Conservation (phyloP, 805 yeast species). For the Danielia oregonensis region DNA sequence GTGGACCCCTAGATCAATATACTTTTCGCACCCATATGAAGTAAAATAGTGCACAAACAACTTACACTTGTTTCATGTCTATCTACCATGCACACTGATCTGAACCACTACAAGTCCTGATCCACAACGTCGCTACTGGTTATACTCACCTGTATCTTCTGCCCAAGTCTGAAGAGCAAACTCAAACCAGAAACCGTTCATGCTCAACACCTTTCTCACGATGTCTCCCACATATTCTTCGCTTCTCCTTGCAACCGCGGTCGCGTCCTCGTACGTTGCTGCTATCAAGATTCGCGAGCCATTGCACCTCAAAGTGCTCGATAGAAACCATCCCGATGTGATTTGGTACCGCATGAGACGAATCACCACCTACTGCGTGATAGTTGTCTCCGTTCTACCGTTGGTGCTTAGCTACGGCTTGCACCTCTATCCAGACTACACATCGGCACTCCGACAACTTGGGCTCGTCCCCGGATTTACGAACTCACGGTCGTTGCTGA, state of each 20-base stretch:
- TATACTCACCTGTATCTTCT: too few relatives aligned
- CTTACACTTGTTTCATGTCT: too few relatives aligned
- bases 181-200: too few relatives aligned
- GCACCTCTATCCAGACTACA: constrained; percentile 1
- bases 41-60: too few relatives aligned
- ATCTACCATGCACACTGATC: too few relatives aligned
- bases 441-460: constrained; percentile 11
- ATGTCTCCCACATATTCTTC: background rate
- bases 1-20: too few relatives aligned
- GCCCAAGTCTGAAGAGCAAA: too few relatives aligned
- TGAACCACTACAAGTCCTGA: too few relatives aligned
- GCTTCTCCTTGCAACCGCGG: constrained; percentile 19
- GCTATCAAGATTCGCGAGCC: constrained; percentile 35
- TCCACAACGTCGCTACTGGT: too few relatives aligned
- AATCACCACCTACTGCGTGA: constrained; percentile 28
- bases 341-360: constrained; percentile 39
- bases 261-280: constrained; percentile 47
- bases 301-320: constrained; percentile 13
- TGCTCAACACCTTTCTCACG: background rate
- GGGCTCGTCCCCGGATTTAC: constrained; percentile 38
- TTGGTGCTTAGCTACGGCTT: constrained; percentile 10
- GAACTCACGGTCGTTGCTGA: constrained; percentile 4
- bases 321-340: constrained; percentile 43
- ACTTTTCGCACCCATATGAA: too few relatives aligned
- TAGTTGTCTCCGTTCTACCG: constrained; percentile 30